Evolutionary conservation across 2,329 filamentous ascomycete species (phyloP).

Genomic region (Aureobasidium pullulans): DNA sequence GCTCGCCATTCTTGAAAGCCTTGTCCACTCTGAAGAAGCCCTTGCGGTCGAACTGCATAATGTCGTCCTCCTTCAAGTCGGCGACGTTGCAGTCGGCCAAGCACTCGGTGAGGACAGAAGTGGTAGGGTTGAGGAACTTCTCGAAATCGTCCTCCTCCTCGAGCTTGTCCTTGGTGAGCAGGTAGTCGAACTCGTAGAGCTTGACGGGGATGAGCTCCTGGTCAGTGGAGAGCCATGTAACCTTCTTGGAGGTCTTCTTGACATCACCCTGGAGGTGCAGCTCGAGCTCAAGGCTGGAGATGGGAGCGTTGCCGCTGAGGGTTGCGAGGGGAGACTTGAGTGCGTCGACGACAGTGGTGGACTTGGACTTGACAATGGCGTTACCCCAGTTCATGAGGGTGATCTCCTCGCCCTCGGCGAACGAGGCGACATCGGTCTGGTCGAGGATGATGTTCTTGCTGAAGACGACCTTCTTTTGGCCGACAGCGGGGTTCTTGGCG

Average conservation of each 20-base stretch:
- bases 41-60: constrained; percentile 91
- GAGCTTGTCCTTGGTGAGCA: constrained; percentile 87
- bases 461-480: constrained; percentile 77
- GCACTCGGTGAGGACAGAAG: constrained; percentile 66
- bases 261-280: constrained; percentile 90
- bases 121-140: constrained; percentile 58
- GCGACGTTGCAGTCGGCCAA: constrained; percentile 75
- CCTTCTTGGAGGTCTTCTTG: constrained; percentile 92
- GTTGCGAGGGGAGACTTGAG: constrained; percentile 35
- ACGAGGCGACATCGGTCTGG: constrained; percentile 75
- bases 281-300: constrained; percentile 69
- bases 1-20: constrained; percentile 50
- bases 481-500: constrained; percentile 78
- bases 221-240: constrained; percentile 80
- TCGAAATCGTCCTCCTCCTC: constrained; percentile 80
- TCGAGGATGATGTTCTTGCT: constrained; percentile 71
- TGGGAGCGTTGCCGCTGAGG: constrained; percentile 41
- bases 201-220: constrained; percentile 75
- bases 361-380: constrained; percentile 64
- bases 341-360: constrained; percentile 34
- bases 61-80: constrained; percentile 74
- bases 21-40: constrained; percentile 84
- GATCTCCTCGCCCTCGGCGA: constrained; percentile 81
- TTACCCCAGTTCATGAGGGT: constrained; percentile 98
- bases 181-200: constrained; percentile 89